Evolutionary conservation across 1,284 basidiomycete species (phyloP).

Genomic region (Cutaneotrichosporon cutaneum): DNA sequence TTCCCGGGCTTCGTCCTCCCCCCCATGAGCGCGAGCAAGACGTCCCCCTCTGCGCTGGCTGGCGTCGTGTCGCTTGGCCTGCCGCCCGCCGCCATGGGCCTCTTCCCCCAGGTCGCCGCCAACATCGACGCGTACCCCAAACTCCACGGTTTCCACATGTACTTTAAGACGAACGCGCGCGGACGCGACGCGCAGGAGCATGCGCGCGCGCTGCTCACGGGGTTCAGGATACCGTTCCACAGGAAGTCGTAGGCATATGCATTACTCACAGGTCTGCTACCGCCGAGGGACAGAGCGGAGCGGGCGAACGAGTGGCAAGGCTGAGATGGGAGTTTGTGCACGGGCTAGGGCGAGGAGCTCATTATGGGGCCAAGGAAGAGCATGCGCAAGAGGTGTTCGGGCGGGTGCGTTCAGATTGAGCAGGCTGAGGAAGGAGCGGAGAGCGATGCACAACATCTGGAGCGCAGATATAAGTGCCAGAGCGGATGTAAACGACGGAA

Average conservation of each 20-base stretch:
- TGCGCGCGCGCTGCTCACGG: slow-evolving; percentile 78
- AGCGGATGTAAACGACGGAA: too few relatives aligned
- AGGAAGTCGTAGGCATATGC: slow-evolving; percentile 36
- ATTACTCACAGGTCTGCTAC: slow-evolving; percentile 2
- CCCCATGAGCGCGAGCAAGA: slow-evolving; percentile 56
- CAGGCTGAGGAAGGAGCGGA: too few relatives aligned
- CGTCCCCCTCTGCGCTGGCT: slow-evolving; percentile 69
- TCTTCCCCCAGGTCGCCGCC: slow-evolving; percentile 93
- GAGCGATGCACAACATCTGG: too few relatives aligned
- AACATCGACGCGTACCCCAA: slow-evolving; percentile 84
- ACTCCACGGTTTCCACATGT: slow-evolving; percentile 82
- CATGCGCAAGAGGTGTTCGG: too few relatives aligned
- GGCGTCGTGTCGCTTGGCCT: slow-evolving; percentile 90
- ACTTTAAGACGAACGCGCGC: slow-evolving; percentile 80
- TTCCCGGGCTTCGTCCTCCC: slow-evolving; percentile 81
- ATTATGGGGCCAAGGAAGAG: too few relatives aligned
- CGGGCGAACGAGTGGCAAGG: too few relatives aligned
- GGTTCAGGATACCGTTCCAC: slow-evolving; percentile 81
- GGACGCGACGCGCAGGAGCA: slow-evolving; percentile 82
- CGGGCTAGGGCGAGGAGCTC: too few relatives aligned
- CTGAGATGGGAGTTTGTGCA: too few relatives aligned
- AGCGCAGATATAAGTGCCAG: too few relatives aligned
- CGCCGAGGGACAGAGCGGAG: too few relatives aligned
- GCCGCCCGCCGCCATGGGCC: slow-evolving; percentile 74
- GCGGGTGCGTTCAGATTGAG: too few relatives aligned